Percentiles rank a stretch among this genome's conserved stretches.
Evolutionary conservation across 1,284 basidiomycete species (phyloP).

Genomic region (Grifola frondosa): DNA sequence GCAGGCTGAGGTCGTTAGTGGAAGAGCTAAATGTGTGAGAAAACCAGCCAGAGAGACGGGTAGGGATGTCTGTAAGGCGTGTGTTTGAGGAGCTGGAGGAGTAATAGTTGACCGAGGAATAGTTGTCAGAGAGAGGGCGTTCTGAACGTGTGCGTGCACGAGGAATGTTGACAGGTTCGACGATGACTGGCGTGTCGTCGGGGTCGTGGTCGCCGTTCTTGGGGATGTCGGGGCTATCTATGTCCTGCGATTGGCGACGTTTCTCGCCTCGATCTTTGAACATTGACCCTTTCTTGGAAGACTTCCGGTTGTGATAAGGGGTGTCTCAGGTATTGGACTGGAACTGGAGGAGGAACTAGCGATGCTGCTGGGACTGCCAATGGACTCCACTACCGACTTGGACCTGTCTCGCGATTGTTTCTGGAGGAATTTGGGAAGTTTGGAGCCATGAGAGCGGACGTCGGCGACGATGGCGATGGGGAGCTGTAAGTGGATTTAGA

Average conservation of each 20-base stretch:
- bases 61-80: constrained; percentile 51
- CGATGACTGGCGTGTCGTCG: constrained; percentile 47
- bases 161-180: constrained; percentile 44
- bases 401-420: constrained; percentile 60
- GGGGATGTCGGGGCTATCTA: constrained; percentile 26
- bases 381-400: constrained; percentile 52
- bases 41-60: constrained; percentile 75
- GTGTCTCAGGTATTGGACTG: constrained; percentile 24
- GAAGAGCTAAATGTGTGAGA: constrained; percentile 71
- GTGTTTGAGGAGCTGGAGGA: constrained; percentile 33
- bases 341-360: constrained; percentile 39
- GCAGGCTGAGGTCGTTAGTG: constrained; percentile 67
- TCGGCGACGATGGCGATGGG: constrained; percentile 34
- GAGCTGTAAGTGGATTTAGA: constrained; percentile 30
- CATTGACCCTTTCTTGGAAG: constrained; percentile 26
- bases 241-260: constrained; percentile 32
- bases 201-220: constrained; percentile 29
- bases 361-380: constrained; percentile 38
- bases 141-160: constrained; percentile 47
- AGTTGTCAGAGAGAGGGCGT: constrained; percentile 49
- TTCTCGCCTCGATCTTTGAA: constrained; percentile 28
- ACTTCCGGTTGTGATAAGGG: constrained; percentile 24
- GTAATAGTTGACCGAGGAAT: constrained; percentile 37
- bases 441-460: constrained; percentile 40
- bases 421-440: constrained; percentile 66